Percentiles rank a stretch among this genome's conserved stretches.
phyloP scores from a whole-genome alignment of 306 rosid species.

The Fagus crenata region DNA sequence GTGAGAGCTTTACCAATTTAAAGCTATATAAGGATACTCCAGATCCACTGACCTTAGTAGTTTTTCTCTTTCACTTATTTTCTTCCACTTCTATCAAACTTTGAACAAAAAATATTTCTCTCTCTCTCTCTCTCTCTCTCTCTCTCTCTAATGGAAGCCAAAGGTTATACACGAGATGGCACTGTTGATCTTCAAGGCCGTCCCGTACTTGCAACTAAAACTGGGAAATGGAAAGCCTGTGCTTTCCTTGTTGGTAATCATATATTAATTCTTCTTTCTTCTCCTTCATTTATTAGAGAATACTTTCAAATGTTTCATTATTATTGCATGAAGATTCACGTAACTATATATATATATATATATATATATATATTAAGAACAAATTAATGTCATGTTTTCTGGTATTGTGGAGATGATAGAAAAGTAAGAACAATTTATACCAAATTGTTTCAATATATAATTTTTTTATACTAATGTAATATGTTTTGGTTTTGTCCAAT shows the following conservation, averaged over 20 bases:
- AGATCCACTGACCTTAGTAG: conserved; percentile 24
- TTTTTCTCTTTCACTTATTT: conserved; percentile 17
- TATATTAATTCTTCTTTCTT: background rate
- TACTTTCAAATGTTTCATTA: background rate
- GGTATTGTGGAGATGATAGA: no score
- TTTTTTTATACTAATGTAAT: background rate
- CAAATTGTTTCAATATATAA: background rate
- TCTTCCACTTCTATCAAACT: conserved; percentile 13
- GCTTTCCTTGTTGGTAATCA: conserved; percentile 86
- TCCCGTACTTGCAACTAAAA: conserved; percentile 71
- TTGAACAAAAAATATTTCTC: background rate
- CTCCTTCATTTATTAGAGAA: background rate
- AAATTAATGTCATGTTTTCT: no score
- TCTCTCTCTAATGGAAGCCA: conserved; percentile 54
- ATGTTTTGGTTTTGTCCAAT: background rate
- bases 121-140: no score
- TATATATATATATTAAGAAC: no score
- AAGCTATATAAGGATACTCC: conserved; percentile 1
- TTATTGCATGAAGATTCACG: no score
- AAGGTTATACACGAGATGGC: conserved; percentile 70
- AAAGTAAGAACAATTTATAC: background rate
- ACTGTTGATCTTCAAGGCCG: conserved; percentile 77
- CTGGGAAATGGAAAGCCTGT: conserved; percentile 98
- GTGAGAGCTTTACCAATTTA: background rate
- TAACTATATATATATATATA: no score